Evolutionary conservation across 805 yeast species (phyloP), one percentile per base, ranked within the genome.

Genomic region (Candida peoriensis): DNA sequence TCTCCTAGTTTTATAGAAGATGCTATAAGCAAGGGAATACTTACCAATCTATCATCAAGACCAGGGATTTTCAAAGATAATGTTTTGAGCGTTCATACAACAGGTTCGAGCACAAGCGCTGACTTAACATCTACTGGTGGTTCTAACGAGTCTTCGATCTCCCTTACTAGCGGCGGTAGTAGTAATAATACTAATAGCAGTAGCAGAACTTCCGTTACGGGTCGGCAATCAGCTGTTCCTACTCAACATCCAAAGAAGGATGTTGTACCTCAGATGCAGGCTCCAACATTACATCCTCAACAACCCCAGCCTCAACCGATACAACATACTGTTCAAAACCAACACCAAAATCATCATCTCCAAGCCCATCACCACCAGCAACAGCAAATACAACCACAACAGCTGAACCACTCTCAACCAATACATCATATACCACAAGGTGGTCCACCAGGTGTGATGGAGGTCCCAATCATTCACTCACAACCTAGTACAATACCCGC

Each of bases 1-100:
- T 34, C 53, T 4, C 49, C 47, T 14, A 39, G 46, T 11, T 49
- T 20, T 35, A 51, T 51, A 12, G 52, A 45, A 13, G 48, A 44
- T 12, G 56, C 53, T 3, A 49, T 51, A 8, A 32, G 38, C 18
- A 43, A 42, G 21, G 54, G 54, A 5, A 47, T 48, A 4, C 31
- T 51, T 8, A 42, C 46, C 5, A 32, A 37, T 8, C 23, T 42
- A 16, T 37, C 43, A 3, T 24, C 37, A 10, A 42, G 43, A 24
- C 39, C 46, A 12, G 24, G 33, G 1, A 39, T 43, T 27, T 20
- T 36, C 8, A 46, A 36, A 14, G 38, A 45, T 10, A 13, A 12
- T 15, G 21, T 28, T 9, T 27, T 30, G n/a, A 20, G 37, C 21
- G 29, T 41, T 17, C n/a, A 13, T 12, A 9, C 25, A 16, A 30